Evolutionary conservation across 805 yeast genomes (phyloP).

Genomic region (Starmerella tilneyi): DNA sequence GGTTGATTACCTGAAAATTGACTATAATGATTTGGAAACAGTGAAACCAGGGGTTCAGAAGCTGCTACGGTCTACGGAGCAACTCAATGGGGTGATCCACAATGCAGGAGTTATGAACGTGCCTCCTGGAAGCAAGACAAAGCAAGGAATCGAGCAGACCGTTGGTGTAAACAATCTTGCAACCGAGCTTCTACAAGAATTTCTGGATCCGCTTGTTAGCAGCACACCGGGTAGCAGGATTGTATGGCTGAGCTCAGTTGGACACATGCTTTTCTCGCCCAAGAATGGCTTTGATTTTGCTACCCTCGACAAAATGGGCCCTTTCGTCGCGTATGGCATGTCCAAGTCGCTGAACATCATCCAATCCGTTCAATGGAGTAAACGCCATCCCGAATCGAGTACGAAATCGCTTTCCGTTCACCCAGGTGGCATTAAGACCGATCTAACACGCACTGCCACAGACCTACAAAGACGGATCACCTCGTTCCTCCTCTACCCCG

Average conservation of each 20-base stretch:
- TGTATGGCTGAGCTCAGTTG: constrained; percentile 39
- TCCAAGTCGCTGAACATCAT: constrained; percentile 37
- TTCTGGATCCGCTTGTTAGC: constrained; percentile 31
- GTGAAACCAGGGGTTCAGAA: constrained; percentile 22
- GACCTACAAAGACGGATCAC: neutral
- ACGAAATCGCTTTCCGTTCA: constrained; percentile 34
- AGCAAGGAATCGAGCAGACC: constrained; percentile 40
- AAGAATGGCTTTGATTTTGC: constrained; percentile 32
- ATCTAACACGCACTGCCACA: constrained; percentile 29
- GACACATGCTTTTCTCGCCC: constrained; percentile 28
- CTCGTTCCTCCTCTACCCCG: constrained; percentile 16
- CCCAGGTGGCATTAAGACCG: constrained; percentile 36
- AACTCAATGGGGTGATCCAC: constrained; percentile 24
- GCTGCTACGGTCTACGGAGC: constrained; percentile 9
- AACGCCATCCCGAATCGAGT: constrained; percentile 28
- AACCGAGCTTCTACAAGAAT: constrained; percentile 37
- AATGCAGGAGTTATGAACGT: constrained; percentile 28
- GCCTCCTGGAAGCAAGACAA: constrained; percentile 32
- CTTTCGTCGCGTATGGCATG: constrained; percentile 32
- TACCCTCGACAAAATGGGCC: constrained; percentile 1
- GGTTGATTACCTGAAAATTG: constrained; percentile 23
- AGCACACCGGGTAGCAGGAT: constrained; percentile 35
- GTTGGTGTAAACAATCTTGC: constrained; percentile 43
- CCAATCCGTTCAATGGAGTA: constrained; percentile 34
- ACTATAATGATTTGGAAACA: constrained; percentile 23